Evolutionary conservation across 2,329 filamentous ascomycete species (phyloP), one percentile per base, ranked within the genome.

Genomic region (Aspergillus sojae): DNA sequence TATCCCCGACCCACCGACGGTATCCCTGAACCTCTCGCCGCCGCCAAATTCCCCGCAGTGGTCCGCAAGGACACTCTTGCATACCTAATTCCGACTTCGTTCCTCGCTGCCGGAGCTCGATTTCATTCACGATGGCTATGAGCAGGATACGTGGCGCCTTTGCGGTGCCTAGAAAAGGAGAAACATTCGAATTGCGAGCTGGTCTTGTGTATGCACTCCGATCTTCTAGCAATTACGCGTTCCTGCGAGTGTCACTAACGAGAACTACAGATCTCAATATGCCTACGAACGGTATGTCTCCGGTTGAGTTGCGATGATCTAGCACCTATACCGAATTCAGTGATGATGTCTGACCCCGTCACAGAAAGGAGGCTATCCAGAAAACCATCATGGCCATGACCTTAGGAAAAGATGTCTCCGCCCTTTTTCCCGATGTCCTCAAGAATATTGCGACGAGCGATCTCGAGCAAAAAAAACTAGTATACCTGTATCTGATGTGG

Each of bases 331-430:
- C 53, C 32, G n/a, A 21, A 21, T 26, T 36, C 53, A 32, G 12
- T 30, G 23, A 58, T 57, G 46, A 39, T 64, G 39, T 65, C 73
- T 78, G 72, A 79, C 79, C 63, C 50, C 64, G 32, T 46, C 61
- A 53, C 66, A 88, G 93, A 75, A 99, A 99, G 81, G 95, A 99
- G 84, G 92, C 95, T 28, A 99, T 99, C 72, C 95, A 99, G 78
- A 98, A 97, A 86, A 99, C 95, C 68, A 99, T 99, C 82, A 98
- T 98, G 94, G 94, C 95, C 77, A 99, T 99, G 95, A 99, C 95
- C 1, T 80, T 99, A 72, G 95, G 95, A 79, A 99, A 99, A 81
- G 95, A 99, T 81, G 95, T 99, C 64, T 99, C 95, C 60, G 92
- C 94, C 62, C 84, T 99, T 68, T 99, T 99, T 78, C 95, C 95